A percentile compares a stretch with the other conserved stretches of the same genome.
Conservation (phyloP, 1,284 basidiomycete genomes). For the Naganishia albida region DNA sequence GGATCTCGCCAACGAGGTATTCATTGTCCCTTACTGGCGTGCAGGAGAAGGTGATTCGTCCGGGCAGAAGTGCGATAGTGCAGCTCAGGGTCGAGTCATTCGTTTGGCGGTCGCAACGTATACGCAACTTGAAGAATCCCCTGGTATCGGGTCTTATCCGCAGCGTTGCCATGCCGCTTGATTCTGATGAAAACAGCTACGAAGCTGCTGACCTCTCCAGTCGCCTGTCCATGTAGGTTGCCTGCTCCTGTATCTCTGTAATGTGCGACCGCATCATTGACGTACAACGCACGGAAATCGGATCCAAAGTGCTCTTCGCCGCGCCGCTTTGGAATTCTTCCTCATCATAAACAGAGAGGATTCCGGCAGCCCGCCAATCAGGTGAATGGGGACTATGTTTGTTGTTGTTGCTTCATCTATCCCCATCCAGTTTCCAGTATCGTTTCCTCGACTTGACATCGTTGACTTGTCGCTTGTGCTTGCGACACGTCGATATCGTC, state of each 20-base stretch:
- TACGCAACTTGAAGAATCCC: no score
- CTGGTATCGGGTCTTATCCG: no score
- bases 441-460: background rate
- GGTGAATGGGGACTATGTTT: no score
- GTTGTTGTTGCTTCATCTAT: background rate
- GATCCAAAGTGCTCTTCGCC: constrained; percentile 13
- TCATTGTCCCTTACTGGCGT: no score
- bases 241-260: background rate
- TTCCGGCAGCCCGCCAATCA: constrained; percentile 8
- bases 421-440: background rate
- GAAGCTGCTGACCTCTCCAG: no score
- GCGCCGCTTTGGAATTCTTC: background rate
- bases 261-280: background rate
- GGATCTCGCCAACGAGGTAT: no score
- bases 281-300: constrained; percentile 13
- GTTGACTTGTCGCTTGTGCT: background rate
- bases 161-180: no score
- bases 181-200: no score
- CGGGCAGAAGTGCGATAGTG: no score
- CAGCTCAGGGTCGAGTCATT: no score
- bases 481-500: background rate
- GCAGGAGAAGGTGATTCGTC: background rate
- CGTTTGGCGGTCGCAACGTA: no score
- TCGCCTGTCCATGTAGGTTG: no score
- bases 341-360: background rate